Conservation (phyloP, 805 yeast genomes). For the Teunomyces barrocoloradensis region DNA sequence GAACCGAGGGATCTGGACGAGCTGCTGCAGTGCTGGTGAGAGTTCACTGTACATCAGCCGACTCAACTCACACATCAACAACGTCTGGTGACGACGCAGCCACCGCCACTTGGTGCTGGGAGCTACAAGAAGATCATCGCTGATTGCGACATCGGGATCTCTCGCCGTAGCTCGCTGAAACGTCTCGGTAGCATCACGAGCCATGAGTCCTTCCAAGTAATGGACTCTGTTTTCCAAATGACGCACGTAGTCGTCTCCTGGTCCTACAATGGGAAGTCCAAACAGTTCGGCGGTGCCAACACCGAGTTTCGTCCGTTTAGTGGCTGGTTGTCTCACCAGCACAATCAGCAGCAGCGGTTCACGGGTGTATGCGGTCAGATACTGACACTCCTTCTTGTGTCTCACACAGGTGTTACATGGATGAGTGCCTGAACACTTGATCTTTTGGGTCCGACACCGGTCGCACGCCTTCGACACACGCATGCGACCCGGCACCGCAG, state of each 20-base stretch:
- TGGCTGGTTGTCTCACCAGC: not conserved
- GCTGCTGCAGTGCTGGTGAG: conserved; percentile 27
- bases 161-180: conserved; percentile 12
- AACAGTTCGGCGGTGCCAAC: conserved; percentile 10
- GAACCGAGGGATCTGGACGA: conserved; percentile 49
- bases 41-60: conserved; percentile 29
- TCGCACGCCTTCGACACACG: conserved; percentile 56
- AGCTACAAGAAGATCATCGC: conserved; percentile 17
- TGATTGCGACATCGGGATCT: conserved; percentile 19
- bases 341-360: not conserved
- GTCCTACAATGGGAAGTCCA: conserved; percentile 19
- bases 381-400: conserved; percentile 35
- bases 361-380: conserved; percentile 8
- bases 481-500: conserved; percentile 15
- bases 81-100: conserved; percentile 45
- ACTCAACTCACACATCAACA: conserved; percentile 41
- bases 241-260: conserved; percentile 20
- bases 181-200: conserved; percentile 12
- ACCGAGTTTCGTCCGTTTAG: not conserved
- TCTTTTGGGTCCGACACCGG: conserved; percentile 53
- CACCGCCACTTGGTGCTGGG: conserved; percentile 47
- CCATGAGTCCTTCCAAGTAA: conserved; percentile 34
- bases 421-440: conserved; percentile 52
- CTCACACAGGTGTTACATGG: conserved; percentile 51
- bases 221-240: conserved; percentile 41